phyloP scores from a whole-genome alignment of 306 rosid genomes.

The Ammopiptanthus mongolicus region DNA sequence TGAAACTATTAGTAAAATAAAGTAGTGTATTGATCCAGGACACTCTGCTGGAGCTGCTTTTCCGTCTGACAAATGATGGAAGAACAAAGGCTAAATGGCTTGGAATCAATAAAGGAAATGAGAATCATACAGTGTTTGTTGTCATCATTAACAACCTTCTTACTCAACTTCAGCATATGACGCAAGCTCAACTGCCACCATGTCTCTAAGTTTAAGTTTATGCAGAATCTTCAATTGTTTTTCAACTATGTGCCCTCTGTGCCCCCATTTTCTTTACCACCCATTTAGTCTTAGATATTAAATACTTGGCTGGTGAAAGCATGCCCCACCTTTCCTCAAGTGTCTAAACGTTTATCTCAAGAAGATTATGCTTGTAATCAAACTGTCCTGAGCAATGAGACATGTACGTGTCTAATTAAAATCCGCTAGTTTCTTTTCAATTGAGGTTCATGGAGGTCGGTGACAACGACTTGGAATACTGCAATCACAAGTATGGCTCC shows the following conservation, averaged over 20 bases:
- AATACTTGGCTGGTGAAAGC: conserved; percentile 21
- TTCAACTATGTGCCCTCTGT: too few species aligned
- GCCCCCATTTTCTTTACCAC: conserved; percentile 36
- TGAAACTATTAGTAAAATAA: too few species aligned
- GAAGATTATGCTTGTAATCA: conserved; percentile 24
- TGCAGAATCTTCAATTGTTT: conserved; percentile 26
- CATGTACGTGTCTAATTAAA: background rate
- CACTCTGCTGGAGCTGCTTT: background rate
- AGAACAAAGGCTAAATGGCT: background rate
- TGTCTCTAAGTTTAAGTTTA: conserved; percentile 4
- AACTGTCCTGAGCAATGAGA: conserved; percentile 1
- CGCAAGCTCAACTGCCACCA: conserved; percentile 11
- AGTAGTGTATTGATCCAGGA: too few species aligned
- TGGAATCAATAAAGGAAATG: conserved; percentile 12
- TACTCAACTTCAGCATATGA: background rate
- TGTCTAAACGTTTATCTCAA: conserved; percentile 5
- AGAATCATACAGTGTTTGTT: background rate
- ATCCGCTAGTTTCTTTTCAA: background rate
- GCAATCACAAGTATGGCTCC: background rate
- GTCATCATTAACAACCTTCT: conserved; percentile 9
- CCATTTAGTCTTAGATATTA: conserved; percentile 22
- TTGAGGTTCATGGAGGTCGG: background rate
- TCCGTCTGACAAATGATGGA: background rate
- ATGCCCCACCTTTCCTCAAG: conserved; percentile 31
- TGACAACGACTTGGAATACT: background rate